Conservation (phyloP, 192 early-diverging fungal species). For the Geosiphon pyriformis region DNA sequence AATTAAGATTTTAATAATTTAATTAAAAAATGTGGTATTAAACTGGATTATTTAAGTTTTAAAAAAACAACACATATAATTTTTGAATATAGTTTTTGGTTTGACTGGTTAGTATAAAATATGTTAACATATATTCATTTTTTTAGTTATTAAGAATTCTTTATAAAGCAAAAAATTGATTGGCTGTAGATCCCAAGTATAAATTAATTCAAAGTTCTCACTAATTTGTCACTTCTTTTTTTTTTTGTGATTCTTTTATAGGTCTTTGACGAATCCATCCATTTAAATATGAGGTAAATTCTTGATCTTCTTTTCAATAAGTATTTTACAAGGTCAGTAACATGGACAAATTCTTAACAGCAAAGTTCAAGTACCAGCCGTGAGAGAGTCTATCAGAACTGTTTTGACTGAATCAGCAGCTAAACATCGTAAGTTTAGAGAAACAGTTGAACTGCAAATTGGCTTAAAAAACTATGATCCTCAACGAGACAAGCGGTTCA, state of each 20-base stretch:
- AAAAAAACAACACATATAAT: no score
- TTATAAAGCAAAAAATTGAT: no score
- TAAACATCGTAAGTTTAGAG: conserved; percentile 92
- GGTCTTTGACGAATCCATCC: not conserved
- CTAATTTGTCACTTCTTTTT: no score
- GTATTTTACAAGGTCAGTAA: not conserved
- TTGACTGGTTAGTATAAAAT: no score
- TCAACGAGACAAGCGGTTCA: conserved; percentile 99
- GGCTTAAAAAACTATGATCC: conserved; percentile 99
- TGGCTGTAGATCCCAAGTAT: no score
- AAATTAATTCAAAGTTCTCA: no score
- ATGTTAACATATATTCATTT: no score
- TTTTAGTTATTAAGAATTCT: no score
- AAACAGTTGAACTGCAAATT: conserved; percentile 97
- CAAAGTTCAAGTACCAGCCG: conserved; percentile 87
- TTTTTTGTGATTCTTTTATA: not conserved
- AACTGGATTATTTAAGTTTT: no score
- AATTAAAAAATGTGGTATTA: no score
- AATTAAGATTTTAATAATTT: no score
- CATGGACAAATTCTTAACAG: conserved; percentile 35
- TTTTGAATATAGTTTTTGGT: no score
- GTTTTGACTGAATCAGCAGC: conserved; percentile 75
- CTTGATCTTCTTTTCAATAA: not conserved
- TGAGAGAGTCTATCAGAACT: conserved; percentile 70
- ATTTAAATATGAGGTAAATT: not conserved